A percentile compares a stretch with the other conserved stretches of the same genome.
Conservation (phyloP, 352 stramenopile genomes). For the Pythium brassicae region DNA sequence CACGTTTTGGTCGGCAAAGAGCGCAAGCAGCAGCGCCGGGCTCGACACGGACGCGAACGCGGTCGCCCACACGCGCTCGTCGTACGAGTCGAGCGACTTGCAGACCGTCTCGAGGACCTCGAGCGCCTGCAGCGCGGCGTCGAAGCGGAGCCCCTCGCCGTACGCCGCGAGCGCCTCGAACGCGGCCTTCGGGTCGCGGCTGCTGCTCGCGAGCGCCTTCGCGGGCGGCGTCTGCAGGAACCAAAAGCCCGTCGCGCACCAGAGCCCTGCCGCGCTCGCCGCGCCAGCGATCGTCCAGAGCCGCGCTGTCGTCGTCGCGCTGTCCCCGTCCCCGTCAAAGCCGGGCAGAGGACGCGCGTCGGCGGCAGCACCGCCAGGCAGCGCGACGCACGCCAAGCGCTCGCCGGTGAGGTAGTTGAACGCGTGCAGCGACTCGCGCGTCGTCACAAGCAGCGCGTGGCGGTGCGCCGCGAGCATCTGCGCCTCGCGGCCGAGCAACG, state of each 20-base stretch:
- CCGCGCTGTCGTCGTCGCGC: constrained; percentile 8
- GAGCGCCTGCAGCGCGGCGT: constrained; percentile 54
- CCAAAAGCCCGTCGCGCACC: constrained; percentile 52
- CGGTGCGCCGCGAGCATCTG: constrained; percentile 32
- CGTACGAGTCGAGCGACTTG: constrained; percentile 9
- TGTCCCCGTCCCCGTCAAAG: constrained; percentile 1
- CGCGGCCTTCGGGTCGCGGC: constrained; percentile 23
- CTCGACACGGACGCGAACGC: constrained; percentile 42
- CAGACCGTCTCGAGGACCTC: constrained; percentile 42
- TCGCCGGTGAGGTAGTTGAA: constrained; percentile 56
- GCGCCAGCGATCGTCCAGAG: constrained; percentile 49
- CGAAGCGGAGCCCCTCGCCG: constrained; percentile 45
- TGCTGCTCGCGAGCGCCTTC: constrained; percentile 29
- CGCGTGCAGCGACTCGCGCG: constrained; percentile 21
- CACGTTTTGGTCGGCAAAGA: constrained; percentile 32
- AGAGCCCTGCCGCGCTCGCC: constrained; percentile 57
- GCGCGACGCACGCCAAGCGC: constrained; percentile 24
- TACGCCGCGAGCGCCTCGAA: constrained; percentile 47
- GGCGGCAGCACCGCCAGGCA: constrained; percentile 15
- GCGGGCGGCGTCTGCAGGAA: constrained; percentile 49
- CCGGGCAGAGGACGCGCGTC: background rate
- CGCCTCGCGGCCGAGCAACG: constrained; percentile 7
- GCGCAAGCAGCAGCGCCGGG: constrained; percentile 64
- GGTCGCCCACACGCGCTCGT: constrained; percentile 16
- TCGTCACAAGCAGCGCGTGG: constrained; percentile 32